Base-by-base conservation (phyloP, 1,284 basidiomycete genomes). In the Kalmanozyma brasiliensis region DNA sequence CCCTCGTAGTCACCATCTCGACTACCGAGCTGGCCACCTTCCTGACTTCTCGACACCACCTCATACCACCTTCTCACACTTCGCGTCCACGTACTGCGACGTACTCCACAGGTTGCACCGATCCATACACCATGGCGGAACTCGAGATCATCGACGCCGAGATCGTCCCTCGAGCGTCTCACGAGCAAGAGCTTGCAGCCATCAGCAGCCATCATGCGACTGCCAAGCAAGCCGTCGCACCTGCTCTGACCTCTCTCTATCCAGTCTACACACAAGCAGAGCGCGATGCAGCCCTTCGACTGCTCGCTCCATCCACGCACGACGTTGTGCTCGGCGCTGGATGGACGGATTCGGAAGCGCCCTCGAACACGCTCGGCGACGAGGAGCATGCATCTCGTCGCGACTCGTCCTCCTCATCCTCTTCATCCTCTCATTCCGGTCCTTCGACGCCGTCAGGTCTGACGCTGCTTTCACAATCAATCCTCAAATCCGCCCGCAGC, bases 301-400 rank as follows among this genome's bases (percentile, higher is more conserved):
- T 73, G 2, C 64, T 74, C 26, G 23, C 40, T 0, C 62, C 69
- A 3, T 66, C 68, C 6, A 36, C 35, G 4, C 42, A 61, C 45
- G 74, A 76, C 20, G 71, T 66, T 1, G 55, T 74, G 4, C 65
- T 76, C 0, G 74, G 70, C 13, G 57, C 61, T 5, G 74, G 67
- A 0, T 76, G 74, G 74, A 57, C 55, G 35, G 58, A 71, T 24
- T 36, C n/a, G n/a, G n/a, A n/a, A n/a, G n/a, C n/a, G n/a, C n/a
- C n/a, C n/a, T n/a, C n/a, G n/a, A n/a, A 43, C 7, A 17, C 37
- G 3, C 53, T 49, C 5, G 52, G 37, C 22, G 34, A 41, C 8
- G 26, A 34, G n/a, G n/a, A 16, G 8, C 44, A 42, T 17, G 20
- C 35, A 0, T 36, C 36, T 14, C 52, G 49, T 20, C 49, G 49